Conservation (phyloP, 2,329 filamentous ascomycete genomes). For the Fusarium scirpi region DNA sequence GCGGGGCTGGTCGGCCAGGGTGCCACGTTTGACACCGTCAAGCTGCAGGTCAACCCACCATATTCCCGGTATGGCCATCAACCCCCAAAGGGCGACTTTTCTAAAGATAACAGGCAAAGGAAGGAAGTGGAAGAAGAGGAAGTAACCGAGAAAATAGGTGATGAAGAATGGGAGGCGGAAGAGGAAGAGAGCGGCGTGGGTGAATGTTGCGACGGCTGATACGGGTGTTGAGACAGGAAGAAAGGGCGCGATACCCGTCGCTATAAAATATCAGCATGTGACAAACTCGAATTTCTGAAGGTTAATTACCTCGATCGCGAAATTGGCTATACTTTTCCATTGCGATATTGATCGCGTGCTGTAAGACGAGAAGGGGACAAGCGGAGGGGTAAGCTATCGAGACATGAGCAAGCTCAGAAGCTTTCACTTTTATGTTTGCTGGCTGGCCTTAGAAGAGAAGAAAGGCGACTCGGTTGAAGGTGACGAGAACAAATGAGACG, state of each 20-base stretch:
- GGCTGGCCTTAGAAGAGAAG: not conserved
- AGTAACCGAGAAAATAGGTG: conserved; percentile 75
- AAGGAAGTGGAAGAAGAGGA: conserved; percentile 84
- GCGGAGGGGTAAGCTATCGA: conserved; percentile 37
- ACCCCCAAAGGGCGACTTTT: conserved; percentile 87
- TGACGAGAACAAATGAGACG: conserved; percentile 16
- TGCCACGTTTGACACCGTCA: conserved; percentile 94
- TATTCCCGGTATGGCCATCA: conserved; percentile 89
- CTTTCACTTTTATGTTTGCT: conserved; percentile 8
- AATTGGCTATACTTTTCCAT: conserved; percentile 98
- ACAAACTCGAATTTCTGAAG: not conserved
- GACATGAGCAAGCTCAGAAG: conserved; percentile 35
- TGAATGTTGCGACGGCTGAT: conserved; percentile 70
- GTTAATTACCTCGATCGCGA: conserved; percentile 79
- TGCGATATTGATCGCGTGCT: conserved; percentile 20
- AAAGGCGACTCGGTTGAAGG: conserved; percentile 8
- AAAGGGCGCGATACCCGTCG: conserved; percentile 96
- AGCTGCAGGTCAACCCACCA: conserved; percentile 99
- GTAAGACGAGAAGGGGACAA: conserved; percentile 16
- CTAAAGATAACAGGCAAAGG: conserved; percentile 73
- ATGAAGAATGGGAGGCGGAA: conserved; percentile 84
- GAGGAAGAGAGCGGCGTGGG: conserved; percentile 80
- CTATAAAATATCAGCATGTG: conserved; percentile 59
- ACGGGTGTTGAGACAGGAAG: conserved; percentile 80
- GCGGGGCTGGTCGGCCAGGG: conserved; percentile 78